Percentiles rank a stretch among this genome's conserved stretches.
Evolutionary conservation across 768 basidiomycete genomes (phyloP).

Genomic region (Suillus weaverae): DNA sequence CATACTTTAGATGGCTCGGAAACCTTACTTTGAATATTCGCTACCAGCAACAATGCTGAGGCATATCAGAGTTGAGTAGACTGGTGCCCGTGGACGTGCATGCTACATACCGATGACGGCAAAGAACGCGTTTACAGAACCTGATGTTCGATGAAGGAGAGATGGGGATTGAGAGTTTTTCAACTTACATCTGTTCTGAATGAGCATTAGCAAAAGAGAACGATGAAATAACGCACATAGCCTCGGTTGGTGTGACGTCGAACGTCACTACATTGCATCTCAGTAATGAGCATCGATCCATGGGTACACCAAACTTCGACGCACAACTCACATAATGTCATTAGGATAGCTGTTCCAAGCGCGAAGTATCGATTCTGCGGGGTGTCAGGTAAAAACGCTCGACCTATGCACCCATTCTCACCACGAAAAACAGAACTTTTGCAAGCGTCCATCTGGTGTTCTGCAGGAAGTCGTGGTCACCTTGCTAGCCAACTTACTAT

Average conservation of each 20-base stretch:
- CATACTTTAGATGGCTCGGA: background rate
- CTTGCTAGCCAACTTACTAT: background rate
- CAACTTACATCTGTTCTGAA: background rate
- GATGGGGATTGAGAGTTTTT: background rate
- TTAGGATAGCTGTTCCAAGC: background rate
- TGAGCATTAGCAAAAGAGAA: background rate
- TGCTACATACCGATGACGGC: background rate
- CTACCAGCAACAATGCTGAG: slow-evolving; percentile 2
- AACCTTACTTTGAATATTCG: slow-evolving; percentile 9
- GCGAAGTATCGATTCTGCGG: slow-evolving; percentile 11
- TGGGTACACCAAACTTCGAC: background rate
- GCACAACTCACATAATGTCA: slow-evolving; percentile 5
- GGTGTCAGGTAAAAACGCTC: background rate
- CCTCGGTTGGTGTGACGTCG: background rate
- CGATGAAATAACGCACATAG: background rate
- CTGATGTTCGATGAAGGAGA: background rate
- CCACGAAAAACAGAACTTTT: slow-evolving; percentile 5
- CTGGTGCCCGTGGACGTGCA: background rate
- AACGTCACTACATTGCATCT: background rate
- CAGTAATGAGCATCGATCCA: background rate
- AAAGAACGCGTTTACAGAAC: slow-evolving; percentile 5
- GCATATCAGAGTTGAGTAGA: background rate
- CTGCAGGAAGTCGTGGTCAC: background rate
- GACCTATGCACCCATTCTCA: background rate
- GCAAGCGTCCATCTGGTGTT: background rate